phyloP scores from a whole-genome alignment of 179 eudicot genomes.

The Sideroxylon spinosum region DNA sequence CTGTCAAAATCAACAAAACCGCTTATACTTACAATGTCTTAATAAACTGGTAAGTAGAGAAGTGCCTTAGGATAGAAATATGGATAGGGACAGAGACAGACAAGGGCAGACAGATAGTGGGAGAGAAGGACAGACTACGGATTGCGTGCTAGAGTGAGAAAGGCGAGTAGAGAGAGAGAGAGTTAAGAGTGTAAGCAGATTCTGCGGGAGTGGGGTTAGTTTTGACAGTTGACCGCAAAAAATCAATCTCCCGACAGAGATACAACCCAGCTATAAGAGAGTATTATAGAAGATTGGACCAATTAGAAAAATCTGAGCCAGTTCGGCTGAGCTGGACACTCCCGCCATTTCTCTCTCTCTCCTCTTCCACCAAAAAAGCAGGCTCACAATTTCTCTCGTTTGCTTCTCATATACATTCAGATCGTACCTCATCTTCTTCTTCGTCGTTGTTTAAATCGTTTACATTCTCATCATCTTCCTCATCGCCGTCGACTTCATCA shows the following conservation, averaged over 20 bases:
- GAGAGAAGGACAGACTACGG: slow-evolving; percentile 18
- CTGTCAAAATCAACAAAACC: slow-evolving; percentile 45
- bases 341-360: slow-evolving; percentile 18
- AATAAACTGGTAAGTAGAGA: too few species aligned
- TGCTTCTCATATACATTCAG: not conserved
- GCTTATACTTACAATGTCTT: too few species aligned
- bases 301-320: slow-evolving; percentile 33
- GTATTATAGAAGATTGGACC: slow-evolving; percentile 36
- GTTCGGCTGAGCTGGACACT: slow-evolving; percentile 44
- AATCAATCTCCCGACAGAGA: slow-evolving; percentile 27
- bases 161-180: slow-evolving; percentile 28
- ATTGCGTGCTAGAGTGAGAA: slow-evolving; percentile 25
- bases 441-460: slow-evolving; percentile 27
- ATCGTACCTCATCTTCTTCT: slow-evolving; percentile 23
- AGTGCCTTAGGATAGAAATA: not conserved
- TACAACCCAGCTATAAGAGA: slow-evolving; percentile 10
- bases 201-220: slow-evolving; percentile 39
- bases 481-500: slow-evolving; percentile 22
- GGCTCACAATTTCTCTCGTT: not conserved
- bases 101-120: slow-evolving; percentile 16
- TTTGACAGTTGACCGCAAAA: slow-evolving; percentile 61
- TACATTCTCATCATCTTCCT: slow-evolving; percentile 30
- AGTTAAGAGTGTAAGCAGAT: slow-evolving; percentile 36
- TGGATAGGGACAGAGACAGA: slow-evolving; percentile 17
- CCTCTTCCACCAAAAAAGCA: slow-evolving; percentile 4